These are phyloP conservation scores for Xylariaceae sp. DNA, from an alignment of 2,329 filamentous ascomycete species.

Conservation along the genomic window DNA sequence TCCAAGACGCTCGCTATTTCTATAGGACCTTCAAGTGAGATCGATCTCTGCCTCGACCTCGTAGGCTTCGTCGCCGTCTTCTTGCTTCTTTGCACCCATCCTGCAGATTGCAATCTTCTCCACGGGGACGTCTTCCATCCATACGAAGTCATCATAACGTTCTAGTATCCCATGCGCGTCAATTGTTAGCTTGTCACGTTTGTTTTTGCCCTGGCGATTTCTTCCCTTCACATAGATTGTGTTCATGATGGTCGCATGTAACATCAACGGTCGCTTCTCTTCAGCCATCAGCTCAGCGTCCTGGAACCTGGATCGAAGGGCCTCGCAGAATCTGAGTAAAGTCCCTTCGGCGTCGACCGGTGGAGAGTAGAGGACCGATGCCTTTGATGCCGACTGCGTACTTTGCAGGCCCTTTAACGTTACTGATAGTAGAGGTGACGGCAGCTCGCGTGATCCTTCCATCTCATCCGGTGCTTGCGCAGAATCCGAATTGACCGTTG, in stretches of 20 bases:
- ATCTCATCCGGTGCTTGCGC: constrained; percentile 14
- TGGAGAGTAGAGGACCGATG: constrained; percentile 67
- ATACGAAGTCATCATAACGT: constrained; percentile 66
- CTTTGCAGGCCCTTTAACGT: constrained; percentile 59
- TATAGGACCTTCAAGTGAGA: constrained; percentile 13
- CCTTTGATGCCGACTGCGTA: constrained; percentile 61
- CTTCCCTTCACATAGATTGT: constrained; percentile 70
- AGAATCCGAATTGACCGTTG: not conserved
- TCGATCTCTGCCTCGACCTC: constrained; percentile 55
- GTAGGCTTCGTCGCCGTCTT: constrained; percentile 57
- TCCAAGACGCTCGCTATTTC: too few species aligned
- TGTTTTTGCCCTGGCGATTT: constrained; percentile 31
- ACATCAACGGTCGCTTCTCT: constrained; percentile 65
- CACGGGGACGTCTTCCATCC: constrained; percentile 70
- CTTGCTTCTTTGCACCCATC: constrained; percentile 79
- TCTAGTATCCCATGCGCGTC: constrained; percentile 61
- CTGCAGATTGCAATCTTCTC: constrained; percentile 76
- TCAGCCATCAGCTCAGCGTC: constrained; percentile 57
- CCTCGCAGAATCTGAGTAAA: constrained; percentile 60
- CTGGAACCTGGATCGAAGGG: constrained; percentile 57
- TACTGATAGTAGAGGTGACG: constrained; percentile 41
- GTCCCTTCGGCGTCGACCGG: constrained; percentile 57
- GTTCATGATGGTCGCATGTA: constrained; percentile 87
- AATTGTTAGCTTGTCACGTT: constrained; percentile 48
- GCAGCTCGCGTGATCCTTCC: constrained; percentile 6